Evolutionary conservation across 495 filamentous ascomycete species (phyloP), one percentile per base, ranked within the genome.

Genomic region (Schizothecium vesticola): DNA sequence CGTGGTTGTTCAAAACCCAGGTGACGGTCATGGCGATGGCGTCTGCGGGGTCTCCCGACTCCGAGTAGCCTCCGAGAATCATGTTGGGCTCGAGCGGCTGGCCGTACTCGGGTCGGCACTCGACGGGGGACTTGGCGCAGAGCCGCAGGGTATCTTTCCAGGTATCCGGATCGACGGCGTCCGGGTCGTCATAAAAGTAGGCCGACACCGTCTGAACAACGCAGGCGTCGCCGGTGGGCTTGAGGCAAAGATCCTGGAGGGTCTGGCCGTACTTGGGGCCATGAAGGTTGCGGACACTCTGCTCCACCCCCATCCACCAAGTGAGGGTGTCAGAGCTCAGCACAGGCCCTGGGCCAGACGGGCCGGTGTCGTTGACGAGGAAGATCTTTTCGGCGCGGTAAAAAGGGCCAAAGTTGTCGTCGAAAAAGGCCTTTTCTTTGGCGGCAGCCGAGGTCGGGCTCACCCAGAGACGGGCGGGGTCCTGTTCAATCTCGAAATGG

Each of bases 271-370:
- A 84, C 25, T 88, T 76, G 13, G 82, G 36, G 2, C 93, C 93
- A 66, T 88, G 89, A 66, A 94, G 86, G 10, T 85, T 80, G 26
- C 84, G 84, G 58, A 97, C 85, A 7, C 87, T 85, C 29, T 86
- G 84, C 74, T 99, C 95, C 5, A 99, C 90, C 70, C 89, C 92
- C 74, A 95, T 92, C 95, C 94, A 98, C 95, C 95, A 99, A 7
- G 80, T 80, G 16, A 99, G 81, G 0, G 91, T 97, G 5, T 97
- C 90, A 68, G 94, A 95, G 76, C 87, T 91, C 63, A 99, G 76
- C 19, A 97, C 90, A 3, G 92, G 92, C 2, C 90, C 89, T 23
- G 86, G 85, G 0, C 86, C 88, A 9, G 80, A 81, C 9, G 82
- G 70, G 11, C 84, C 76, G 8, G 87, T 92, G 72, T 97, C 93